These are phyloP conservation scores for Ligustrum vulgare DNA, from an alignment of 257 asterid species.

Conservation along the genomic window DNA sequence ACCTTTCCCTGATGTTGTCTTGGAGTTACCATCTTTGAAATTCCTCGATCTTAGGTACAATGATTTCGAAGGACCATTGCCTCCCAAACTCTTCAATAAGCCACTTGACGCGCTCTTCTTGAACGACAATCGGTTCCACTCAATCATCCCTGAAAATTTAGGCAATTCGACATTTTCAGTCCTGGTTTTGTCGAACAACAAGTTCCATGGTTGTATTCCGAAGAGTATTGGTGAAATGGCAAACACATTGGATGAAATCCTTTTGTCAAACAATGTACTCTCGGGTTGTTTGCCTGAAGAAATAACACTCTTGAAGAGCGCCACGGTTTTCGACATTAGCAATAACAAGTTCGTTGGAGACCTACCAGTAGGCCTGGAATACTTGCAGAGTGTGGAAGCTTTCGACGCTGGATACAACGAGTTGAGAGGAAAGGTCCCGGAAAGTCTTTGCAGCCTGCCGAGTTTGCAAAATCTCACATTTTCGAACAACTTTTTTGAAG, in stretches of 20 bases:
- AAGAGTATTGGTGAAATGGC: slow-evolving; percentile 68
- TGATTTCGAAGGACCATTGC: slow-evolving; percentile 76
- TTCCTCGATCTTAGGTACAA: slow-evolving; percentile 73
- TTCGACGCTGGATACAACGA: slow-evolving; percentile 40
- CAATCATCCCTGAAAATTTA: slow-evolving; percentile 56
- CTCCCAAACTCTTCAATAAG: slow-evolving; percentile 44
- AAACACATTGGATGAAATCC: slow-evolving; percentile 54
- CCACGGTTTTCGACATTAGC: slow-evolving; percentile 55
- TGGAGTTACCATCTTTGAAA: slow-evolving; percentile 49
- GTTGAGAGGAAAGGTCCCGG: slow-evolving; percentile 60
- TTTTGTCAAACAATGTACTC: slow-evolving; percentile 40
- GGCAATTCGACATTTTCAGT: slow-evolving; percentile 74
- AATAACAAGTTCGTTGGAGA: slow-evolving; percentile 55
- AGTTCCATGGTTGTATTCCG: slow-evolving; percentile 67
- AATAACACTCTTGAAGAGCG: slow-evolving; percentile 40
- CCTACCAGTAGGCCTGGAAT: slow-evolving; percentile 50
- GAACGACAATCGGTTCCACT: slow-evolving; percentile 58
- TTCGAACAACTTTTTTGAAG: slow-evolving; percentile 54
- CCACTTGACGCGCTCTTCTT: slow-evolving; percentile 63
- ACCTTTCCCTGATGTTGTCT: slow-evolving; percentile 51
- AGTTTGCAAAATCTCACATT: slow-evolving; percentile 42
- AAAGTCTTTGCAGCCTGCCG: slow-evolving; percentile 52
- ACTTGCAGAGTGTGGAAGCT: slow-evolving; percentile 44
- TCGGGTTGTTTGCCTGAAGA: slow-evolving; percentile 85
- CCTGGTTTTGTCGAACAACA: slow-evolving; percentile 58